These are phyloP conservation scores for Xylaria arbuscula DNA, from an alignment of 2,329 filamentous ascomycete genomes.

Conservation along the genomic window DNA sequence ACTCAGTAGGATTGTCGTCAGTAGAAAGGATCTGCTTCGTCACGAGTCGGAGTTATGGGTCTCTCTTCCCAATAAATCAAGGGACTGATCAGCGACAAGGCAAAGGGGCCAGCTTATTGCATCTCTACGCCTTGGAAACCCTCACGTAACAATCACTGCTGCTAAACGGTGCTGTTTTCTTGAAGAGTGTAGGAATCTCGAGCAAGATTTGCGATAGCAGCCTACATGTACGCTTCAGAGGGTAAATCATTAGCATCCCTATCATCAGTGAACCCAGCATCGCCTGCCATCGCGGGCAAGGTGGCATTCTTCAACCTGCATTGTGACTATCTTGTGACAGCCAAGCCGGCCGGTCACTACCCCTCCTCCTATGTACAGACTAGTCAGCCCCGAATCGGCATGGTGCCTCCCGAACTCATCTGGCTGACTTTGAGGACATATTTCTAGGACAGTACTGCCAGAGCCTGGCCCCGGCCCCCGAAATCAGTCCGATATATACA, in stretches of 20 bases:
- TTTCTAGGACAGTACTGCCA: too few species aligned
- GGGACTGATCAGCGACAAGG: slow-evolving; percentile 4
- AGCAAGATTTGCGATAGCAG: not conserved
- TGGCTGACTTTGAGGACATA: not conserved
- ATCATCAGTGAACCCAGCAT: slow-evolving; percentile 13
- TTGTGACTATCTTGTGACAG: slow-evolving; percentile 35
- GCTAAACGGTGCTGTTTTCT: slow-evolving; percentile 31
- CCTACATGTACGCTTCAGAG: not conserved
- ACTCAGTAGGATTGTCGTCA: slow-evolving; percentile 11
- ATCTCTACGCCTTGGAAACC: slow-evolving; percentile 43
- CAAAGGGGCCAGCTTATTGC: slow-evolving; percentile 9
- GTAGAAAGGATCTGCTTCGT: slow-evolving; percentile 30
- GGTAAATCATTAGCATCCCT: not conserved
- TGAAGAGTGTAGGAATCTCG: not conserved
- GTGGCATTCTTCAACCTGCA: slow-evolving; percentile 31
- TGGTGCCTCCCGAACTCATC: slow-evolving; percentile 21
- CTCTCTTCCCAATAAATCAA: slow-evolving; percentile 8
- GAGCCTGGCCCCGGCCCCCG: too few species aligned
- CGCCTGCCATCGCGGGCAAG: slow-evolving; percentile 18
- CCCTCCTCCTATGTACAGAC: not conserved
- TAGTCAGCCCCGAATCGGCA: slow-evolving; percentile 24
- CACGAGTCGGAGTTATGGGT: slow-evolving; percentile 36
- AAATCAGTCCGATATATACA: too few species aligned
- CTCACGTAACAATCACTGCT: slow-evolving; percentile 34
- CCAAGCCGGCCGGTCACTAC: slow-evolving; percentile 11